Conservation (phyloP, 1,139 yeast species). For the Pichia sp. region DNA sequence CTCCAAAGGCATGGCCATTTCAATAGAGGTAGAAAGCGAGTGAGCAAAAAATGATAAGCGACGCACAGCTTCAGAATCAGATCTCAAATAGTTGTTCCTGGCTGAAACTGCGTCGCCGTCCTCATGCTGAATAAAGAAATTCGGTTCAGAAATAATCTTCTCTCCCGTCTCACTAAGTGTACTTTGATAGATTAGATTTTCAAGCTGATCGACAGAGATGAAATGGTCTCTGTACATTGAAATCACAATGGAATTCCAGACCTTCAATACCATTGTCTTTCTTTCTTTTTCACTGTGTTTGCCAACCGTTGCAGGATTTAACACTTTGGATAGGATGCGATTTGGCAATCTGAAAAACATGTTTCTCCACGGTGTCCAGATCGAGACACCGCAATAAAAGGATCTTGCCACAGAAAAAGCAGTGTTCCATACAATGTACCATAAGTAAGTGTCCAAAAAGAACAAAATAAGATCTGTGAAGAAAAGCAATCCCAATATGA, state of each 20-base stretch:
- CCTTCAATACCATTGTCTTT: constrained; percentile 36
- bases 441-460: constrained; percentile 47
- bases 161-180: constrained; percentile 86
- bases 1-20: constrained; percentile 98
- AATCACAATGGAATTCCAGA: constrained; percentile 48
- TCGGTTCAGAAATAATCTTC: constrained; percentile 96
- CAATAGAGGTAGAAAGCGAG: constrained; percentile 94
- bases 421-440: constrained; percentile 52
- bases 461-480: constrained; percentile 41
- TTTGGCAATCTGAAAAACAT: constrained; percentile 45
- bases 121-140: constrained; percentile 96
- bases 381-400: constrained; percentile 44
- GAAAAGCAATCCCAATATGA: constrained; percentile 34
- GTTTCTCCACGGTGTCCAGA: constrained; percentile 55
- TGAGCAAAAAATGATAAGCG: constrained; percentile 99
- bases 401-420: constrained; percentile 39
- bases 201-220: constrained; percentile 96
- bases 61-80: constrained; percentile 91
- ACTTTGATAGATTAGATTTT: constrained; percentile 91
- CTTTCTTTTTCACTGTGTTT: constrained; percentile 25
- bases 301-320: constrained; percentile 30
- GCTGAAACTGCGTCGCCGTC: constrained; percentile 37
- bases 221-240: constrained; percentile 59
- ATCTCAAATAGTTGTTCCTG: constrained; percentile 5
- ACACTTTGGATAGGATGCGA: constrained; percentile 40